Evolutionary conservation across 2,329 filamentous ascomycete genomes (phyloP).

Genomic region (Apiospora malaysiana): DNA sequence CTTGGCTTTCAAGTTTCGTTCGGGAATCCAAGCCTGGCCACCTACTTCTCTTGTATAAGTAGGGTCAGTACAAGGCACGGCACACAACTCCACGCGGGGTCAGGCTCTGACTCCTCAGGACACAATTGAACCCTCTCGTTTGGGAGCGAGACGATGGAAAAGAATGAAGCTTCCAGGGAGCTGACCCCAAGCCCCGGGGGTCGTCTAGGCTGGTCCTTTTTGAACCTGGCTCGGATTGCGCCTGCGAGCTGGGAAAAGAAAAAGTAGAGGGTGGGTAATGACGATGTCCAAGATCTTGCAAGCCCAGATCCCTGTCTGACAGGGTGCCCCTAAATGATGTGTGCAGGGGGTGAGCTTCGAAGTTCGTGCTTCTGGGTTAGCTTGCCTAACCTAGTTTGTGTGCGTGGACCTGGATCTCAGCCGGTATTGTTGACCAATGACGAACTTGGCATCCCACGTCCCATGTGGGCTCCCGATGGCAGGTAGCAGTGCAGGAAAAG

Average conservation of each 20-base stretch:
- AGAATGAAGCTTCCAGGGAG: background rate
- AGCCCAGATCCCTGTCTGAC: background rate
- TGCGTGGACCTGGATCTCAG: conserved; percentile 11
- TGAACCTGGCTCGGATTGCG: conserved; percentile 5
- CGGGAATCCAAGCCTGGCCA: background rate
- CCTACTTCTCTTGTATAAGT: conserved; percentile 11
- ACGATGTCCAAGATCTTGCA: conserved; percentile 20
- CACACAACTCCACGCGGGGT: background rate
- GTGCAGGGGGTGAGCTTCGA: conserved; percentile 5
- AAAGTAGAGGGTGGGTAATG: conserved; percentile 14
- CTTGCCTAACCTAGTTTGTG: background rate
- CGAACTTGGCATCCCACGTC: conserved; percentile 3
- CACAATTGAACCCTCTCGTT: background rate
- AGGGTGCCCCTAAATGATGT: conserved; percentile 15
- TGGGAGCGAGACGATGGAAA: conserved; percentile 4
- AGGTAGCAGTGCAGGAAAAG: background rate
- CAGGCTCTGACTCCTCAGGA: background rate
- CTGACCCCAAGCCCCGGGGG: background rate
- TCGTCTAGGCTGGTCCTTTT: conserved; percentile 13
- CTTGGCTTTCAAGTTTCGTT: background rate
- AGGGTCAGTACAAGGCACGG: background rate
- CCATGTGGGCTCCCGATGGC: background rate
- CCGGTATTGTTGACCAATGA: conserved; percentile 14
- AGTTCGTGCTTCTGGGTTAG: background rate
- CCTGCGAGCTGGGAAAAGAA: conserved; percentile 6